Evolutionary conservation across 2,329 filamentous ascomycete species (phyloP).

Genomic region (Fusarium papillatum): DNA sequence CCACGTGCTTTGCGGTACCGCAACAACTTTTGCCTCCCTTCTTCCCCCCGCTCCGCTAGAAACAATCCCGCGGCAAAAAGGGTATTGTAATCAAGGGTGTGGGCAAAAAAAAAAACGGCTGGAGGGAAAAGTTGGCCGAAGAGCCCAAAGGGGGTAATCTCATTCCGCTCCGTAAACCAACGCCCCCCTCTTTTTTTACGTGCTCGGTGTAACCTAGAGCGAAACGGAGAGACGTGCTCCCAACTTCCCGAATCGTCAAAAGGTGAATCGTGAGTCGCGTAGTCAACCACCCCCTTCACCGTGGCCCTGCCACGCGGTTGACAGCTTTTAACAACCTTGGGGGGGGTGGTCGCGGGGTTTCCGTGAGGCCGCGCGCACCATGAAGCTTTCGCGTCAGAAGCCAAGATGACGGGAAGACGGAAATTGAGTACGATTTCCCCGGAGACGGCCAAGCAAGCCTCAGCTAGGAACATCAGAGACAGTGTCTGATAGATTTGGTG

Average conservation of each 20-base stretch:
- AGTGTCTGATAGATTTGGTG: constrained; percentile 3
- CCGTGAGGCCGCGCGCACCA: constrained; percentile 8
- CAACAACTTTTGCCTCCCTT: background rate
- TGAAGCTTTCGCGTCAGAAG: background rate
- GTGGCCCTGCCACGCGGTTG: constrained; percentile 33
- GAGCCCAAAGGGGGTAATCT: constrained; percentile 17
- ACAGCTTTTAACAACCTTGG: constrained; percentile 24
- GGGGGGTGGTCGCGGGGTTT: constrained; percentile 14
- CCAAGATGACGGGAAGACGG: background rate
- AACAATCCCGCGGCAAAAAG: background rate
- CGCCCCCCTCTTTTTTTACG: constrained; percentile 3
- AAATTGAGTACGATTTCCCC: background rate
- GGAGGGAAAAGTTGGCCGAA: constrained; percentile 19
- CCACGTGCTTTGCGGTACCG: constrained; percentile 35
- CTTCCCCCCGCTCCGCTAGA: background rate
- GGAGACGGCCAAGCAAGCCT: constrained; percentile 1
- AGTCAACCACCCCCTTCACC: constrained; percentile 1
- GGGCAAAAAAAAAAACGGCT: constrained; percentile 1
- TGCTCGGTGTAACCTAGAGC: background rate
- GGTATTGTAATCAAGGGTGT: background rate
- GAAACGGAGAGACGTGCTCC: constrained; percentile 12
- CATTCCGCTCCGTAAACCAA: background rate
- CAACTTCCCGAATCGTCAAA: constrained; percentile 5
- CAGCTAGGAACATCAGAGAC: constrained; percentile 1
- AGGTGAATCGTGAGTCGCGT: constrained; percentile 27